Evolutionary conservation across 139 green algal species (phyloP), one percentile per base, ranked within the genome.

Genomic region (Closterium sp.): DNA sequence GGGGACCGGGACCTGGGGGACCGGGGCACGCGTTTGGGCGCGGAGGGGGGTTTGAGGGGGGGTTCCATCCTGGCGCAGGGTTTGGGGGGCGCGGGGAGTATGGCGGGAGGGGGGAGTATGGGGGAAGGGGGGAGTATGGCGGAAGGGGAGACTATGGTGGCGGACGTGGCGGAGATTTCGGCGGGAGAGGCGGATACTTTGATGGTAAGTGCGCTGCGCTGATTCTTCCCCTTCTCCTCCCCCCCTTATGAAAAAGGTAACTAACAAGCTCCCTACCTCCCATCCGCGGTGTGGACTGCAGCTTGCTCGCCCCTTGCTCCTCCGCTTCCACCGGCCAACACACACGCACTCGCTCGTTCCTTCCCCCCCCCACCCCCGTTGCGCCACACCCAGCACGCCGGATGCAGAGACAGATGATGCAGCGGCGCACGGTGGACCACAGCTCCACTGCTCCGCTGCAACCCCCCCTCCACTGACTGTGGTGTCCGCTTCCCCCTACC

Each of bases 381-480:
- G 1, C 10, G 16, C 25, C 25, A 1, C 9, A 12, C 21, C 12
- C 43, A 66, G 43, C 43, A 16, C 43, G 43, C 43, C 19, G 43
- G 9, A 66, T 66, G 43, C 43, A 66, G 43, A 10, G 4, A 4
- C 4, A 6, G 6, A 6, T 4, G 36, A 55, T 92, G 90, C 93
- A 93, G 86, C 34, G 93, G 1, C 91, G 93, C 10, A 93, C 91
- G 4, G 89, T 95, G 34, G 93, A 95, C 85, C 92, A 94, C 90
- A 92, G 76, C 85, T 36, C 81, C 34, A 91, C 91, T 7, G 33
- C n/a, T n/a, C n/a, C n/a, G n/a, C n/a, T n/a, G n/a, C n/a, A n/a
- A n/a, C n/a, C n/a, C n/a, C n/a, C n/a, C n/a, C n/a, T n/a, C n/a
- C n/a, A n/a, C n/a, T n/a, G n/a, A n/a, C n/a, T n/a, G n/a, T n/a